Percentiles rank a stretch among this genome's conserved stretches.
Evolutionary conservation across 495 filamentous ascomycete genomes (phyloP).

Genomic region (Xylaria acuta): DNA sequence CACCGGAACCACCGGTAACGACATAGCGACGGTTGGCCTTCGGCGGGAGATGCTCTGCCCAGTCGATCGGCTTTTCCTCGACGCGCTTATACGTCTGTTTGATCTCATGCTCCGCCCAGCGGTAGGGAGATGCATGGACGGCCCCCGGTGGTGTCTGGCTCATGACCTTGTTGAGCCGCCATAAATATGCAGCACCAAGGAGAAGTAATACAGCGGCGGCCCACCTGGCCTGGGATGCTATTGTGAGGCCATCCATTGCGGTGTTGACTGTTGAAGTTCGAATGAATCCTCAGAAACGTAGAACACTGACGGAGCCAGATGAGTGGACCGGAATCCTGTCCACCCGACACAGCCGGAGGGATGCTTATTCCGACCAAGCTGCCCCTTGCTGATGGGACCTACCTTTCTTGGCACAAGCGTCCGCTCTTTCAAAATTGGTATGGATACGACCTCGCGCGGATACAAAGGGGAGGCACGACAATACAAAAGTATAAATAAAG

Average conservation of each 20-base stretch:
- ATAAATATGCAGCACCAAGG: constrained; percentile 52
- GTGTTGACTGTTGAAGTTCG: not conserved
- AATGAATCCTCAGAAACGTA: not conserved
- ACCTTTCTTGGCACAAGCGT: constrained; percentile 21
- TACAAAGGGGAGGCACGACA: not conserved
- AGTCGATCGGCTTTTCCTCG: constrained; percentile 53
- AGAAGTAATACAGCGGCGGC: constrained; percentile 30
- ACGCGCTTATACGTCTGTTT: constrained; percentile 54
- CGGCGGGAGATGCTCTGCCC: constrained; percentile 56
- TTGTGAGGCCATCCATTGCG: constrained; percentile 31
- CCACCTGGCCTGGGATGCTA: constrained; percentile 15
- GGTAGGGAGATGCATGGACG: constrained; percentile 48
- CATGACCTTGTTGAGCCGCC: constrained; percentile 60
- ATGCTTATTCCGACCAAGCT: constrained; percentile 14
- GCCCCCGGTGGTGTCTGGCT: constrained; percentile 55
- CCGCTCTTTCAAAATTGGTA: not conserved
- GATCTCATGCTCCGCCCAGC: constrained; percentile 61
- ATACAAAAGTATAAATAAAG: not conserved
- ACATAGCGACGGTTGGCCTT: constrained; percentile 62
- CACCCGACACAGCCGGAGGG: not conserved
- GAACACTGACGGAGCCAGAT: not conserved
- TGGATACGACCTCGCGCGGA: not conserved
- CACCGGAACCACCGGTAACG: constrained; percentile 64
- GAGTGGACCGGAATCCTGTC: not conserved
- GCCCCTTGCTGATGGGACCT: constrained; percentile 10